These are phyloP conservation scores for Cryptococcus deneoformans DNA, from an alignment of 1,284 basidiomycete species.

Conservation along the genomic window DNA sequence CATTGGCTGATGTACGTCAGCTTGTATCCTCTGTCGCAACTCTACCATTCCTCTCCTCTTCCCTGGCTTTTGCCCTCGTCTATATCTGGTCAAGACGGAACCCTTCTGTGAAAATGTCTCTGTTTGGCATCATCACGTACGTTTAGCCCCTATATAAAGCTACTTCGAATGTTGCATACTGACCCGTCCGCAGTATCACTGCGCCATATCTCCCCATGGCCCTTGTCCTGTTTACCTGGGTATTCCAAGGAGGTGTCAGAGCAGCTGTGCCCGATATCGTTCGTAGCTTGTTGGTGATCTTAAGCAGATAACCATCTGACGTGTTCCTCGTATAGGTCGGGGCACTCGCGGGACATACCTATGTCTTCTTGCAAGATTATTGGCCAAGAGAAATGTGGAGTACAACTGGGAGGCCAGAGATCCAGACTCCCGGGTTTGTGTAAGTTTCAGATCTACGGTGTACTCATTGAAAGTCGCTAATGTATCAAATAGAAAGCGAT, in stretches of 20 bases:
- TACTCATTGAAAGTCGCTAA: no score
- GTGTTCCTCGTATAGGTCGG: slow-evolving; percentile 53
- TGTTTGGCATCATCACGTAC: slow-evolving; percentile 84
- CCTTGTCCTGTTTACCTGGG: slow-evolving; percentile 82
- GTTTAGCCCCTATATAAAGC: slow-evolving; percentile 8
- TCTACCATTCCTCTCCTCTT: slow-evolving; percentile 66
- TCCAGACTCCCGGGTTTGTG: slow-evolving; percentile 73
- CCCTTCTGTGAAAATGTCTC: slow-evolving; percentile 87
- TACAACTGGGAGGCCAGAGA: slow-evolving; percentile 51
- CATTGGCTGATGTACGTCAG: slow-evolving; percentile 49
- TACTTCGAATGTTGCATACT: background rate
- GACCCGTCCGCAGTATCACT: slow-evolving; percentile 57
- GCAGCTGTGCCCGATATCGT: slow-evolving; percentile 81
- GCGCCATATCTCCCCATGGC: slow-evolving; percentile 93
- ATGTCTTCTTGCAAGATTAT: slow-evolving; percentile 90
- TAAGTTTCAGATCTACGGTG: slow-evolving; percentile 53
- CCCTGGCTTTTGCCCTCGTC: slow-evolving; percentile 84
- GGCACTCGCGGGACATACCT: slow-evolving; percentile 84
- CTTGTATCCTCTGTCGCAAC: slow-evolving; percentile 79
- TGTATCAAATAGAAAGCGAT: no score
- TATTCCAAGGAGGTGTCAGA: slow-evolving; percentile 79
- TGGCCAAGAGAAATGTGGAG: slow-evolving; percentile 85
- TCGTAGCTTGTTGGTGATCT: slow-evolving; percentile 10
- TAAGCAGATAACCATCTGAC: slow-evolving; percentile 9
- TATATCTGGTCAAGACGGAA: slow-evolving; percentile 96